Conservation (phyloP, 2,329 filamentous ascomycete species). For the Colletotrichum gloeosporioides region DNA sequence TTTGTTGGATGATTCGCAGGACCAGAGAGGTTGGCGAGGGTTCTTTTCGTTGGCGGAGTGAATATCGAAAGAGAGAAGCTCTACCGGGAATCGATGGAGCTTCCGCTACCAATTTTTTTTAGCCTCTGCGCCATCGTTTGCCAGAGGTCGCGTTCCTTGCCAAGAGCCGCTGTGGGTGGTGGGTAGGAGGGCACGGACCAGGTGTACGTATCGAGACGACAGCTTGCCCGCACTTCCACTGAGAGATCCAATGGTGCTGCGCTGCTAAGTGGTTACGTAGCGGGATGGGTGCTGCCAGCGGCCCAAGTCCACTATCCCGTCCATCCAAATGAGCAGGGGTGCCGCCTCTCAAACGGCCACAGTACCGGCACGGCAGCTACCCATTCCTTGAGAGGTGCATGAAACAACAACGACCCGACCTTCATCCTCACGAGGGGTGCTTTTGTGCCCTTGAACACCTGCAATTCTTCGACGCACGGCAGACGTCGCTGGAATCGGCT, state of each 20-base stretch:
- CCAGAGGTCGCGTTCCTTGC: conserved; percentile 17
- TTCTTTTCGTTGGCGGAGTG: conserved; percentile 5
- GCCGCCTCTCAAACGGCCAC: neutral
- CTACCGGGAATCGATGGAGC: conserved; percentile 22
- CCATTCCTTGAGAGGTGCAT: conserved; percentile 6
- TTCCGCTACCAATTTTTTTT: conserved; percentile 26
- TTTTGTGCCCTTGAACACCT: neutral
- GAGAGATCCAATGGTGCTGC: neutral
- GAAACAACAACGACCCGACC: conserved; percentile 10
- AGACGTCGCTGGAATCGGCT: neutral
- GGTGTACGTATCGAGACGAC: neutral
- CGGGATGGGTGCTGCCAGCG: conserved; percentile 1
- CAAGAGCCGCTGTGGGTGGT: conserved; percentile 1
- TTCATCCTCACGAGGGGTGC: neutral
- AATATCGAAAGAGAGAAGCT: conserved; percentile 20
- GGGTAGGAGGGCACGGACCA: conserved; percentile 13
- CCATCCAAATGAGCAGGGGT: conserved; percentile 7
- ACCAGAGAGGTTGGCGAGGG: neutral
- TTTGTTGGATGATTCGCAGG: neutral
- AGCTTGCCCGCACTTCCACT: neutral
- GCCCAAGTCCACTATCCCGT: neutral
- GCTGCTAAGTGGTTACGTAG: conserved; percentile 10
- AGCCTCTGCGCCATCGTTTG: conserved; percentile 18
- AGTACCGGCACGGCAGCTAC: conserved; percentile 12
- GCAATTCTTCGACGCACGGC: neutral